These are phyloP conservation scores for Penicillium sp. DNA, from an alignment of 2,329 filamentous ascomycete species.

Conservation along the genomic window DNA sequence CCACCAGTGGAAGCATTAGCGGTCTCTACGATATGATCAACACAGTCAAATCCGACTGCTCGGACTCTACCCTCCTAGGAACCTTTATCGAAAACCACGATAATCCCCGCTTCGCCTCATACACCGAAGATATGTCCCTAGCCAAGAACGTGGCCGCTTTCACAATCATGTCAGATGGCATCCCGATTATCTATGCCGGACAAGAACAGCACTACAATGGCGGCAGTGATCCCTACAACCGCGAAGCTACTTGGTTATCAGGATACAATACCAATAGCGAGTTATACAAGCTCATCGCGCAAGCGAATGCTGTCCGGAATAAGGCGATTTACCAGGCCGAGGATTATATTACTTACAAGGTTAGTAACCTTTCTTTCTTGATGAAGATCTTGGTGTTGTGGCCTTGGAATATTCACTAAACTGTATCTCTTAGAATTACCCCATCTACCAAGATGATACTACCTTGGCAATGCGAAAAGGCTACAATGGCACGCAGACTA, in stretches of 20 bases:
- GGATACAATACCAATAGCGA: conserved; percentile 48
- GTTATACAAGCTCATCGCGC: conserved; percentile 51
- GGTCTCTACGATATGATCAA: conserved; percentile 21
- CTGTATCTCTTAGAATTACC: conserved; percentile 28
- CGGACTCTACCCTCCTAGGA: conserved; percentile 37
- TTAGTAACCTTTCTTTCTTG: background rate
- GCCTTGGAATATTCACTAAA: background rate
- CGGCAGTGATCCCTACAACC: conserved; percentile 48
- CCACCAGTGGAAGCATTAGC: conserved; percentile 29
- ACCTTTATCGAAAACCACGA: conserved; percentile 63
- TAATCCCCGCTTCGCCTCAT: conserved; percentile 53
- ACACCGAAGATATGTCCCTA: conserved; percentile 31
- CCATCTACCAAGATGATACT: conserved; percentile 45
- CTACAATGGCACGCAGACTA: conserved; percentile 40
- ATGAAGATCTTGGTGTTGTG: too few species aligned
- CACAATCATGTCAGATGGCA: conserved; percentile 59
- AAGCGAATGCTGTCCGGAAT: conserved; percentile 52
- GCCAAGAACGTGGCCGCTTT: conserved; percentile 63
- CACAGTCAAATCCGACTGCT: conserved; percentile 36
- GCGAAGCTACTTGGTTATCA: conserved; percentile 59
- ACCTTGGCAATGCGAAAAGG: conserved; percentile 46
- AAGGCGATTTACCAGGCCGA: conserved; percentile 40
- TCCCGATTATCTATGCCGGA: conserved; percentile 66
- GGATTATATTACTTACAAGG: conserved; percentile 43
- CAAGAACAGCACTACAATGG: conserved; percentile 62